Evolutionary conservation across 306 rosid genomes (phyloP), one percentile per base, ranked within the genome.

Genomic region (Trifolium pratense): DNA sequence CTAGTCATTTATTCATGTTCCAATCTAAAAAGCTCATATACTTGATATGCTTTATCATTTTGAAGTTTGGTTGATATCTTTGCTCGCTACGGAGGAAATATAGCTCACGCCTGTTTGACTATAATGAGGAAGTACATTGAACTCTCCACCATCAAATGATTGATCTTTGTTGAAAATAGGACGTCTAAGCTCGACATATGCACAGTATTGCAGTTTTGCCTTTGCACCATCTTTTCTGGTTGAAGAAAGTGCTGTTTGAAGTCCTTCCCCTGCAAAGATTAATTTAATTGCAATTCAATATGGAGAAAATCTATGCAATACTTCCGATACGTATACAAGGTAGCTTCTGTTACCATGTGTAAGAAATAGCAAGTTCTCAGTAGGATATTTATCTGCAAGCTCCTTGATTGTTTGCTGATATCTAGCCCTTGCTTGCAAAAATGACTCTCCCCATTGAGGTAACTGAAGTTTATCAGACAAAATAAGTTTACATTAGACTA

Each of bases 351-450:
- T 85, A 90, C 98, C 96, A 26, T 92, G 98, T 46, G 96, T 91
- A 64, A 91, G 82, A 42, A 88, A 86, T 31, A 93, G 82, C 82
- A 93, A 82, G 71, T 91, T 93, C 61, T 91, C 87, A 1, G 74
- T 60, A 9, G 92, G 91, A 76, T 85, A 84, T 64, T 84, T 86
- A 76, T 93, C 87, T 1, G 98, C 96, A 65, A 91, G 94, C 37
- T 83, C 82, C 79, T 83, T 74, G 58, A 91, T 37, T 51, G 84
- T 46, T 39, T 85, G 65, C 11, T 76, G 79, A 74, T 87, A 93
- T 85, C 97, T 83, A 11, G 68, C 55, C 52, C 85, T 80, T 43
- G 97, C 66, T 23, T 12, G 67, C 9, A 0, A 8, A 71, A 57
- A 64, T 8, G 89, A 29, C 79, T 88, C 98, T 64, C 66, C 91